Evolutionary conservation across 75 land plant genomes (phyloP).

Genomic region (Selaginella tamariscina): DNA sequence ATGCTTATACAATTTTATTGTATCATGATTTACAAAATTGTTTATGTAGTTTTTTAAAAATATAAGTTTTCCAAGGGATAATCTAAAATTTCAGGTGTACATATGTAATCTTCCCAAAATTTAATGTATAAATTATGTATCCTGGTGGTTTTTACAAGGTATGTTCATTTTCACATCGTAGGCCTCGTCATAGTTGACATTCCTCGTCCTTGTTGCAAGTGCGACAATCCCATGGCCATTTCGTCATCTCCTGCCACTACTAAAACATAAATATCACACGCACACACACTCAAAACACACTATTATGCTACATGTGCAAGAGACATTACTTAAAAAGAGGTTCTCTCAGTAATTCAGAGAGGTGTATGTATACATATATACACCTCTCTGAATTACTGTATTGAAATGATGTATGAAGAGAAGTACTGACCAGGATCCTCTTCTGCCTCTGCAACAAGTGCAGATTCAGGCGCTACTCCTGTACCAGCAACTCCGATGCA

Average conservation of each 20-base stretch:
- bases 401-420: conserved; percentile 1
- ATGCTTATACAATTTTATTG: too few species aligned
- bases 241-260: conserved; percentile 5
- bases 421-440: conserved; percentile 31
- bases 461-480: conserved; percentile 29
- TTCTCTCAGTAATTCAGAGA: not conserved
- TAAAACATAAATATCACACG: not conserved
- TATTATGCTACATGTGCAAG: conserved; percentile 28
- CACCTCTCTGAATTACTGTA: not conserved
- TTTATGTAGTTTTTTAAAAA: too few species aligned
- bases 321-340: not conserved
- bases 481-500: conserved; percentile 89
- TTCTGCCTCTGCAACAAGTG: conserved; percentile 13
- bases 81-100: too few species aligned
- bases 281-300: not conserved
- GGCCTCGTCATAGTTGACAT: conserved; percentile 39
- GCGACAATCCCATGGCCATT: conserved; percentile 11
- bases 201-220: conserved; percentile 26
- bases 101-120: too few species aligned
- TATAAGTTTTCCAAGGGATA: too few species aligned
- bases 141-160: too few species aligned
- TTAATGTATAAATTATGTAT: too few species aligned
- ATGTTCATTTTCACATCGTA: conserved; percentile 24
- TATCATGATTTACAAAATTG: too few species aligned
- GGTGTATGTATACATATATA: not conserved